These are phyloP conservation scores for Acacia concinna DNA, from an alignment of 331 rosid species.

Conservation along the genomic window DNA sequence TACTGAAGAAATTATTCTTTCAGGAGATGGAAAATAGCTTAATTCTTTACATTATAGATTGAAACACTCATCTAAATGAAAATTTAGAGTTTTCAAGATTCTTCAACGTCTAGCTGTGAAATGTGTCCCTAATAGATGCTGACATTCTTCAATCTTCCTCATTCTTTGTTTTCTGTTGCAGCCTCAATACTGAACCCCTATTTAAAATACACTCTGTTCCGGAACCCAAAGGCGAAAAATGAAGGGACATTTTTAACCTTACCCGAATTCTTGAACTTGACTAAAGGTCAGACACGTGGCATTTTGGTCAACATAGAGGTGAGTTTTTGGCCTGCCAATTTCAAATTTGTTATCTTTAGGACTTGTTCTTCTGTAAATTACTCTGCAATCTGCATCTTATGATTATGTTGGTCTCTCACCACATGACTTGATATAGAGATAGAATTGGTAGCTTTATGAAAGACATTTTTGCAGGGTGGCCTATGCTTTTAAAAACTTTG, in stretches of 20 bases:
- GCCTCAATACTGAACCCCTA: conserved; percentile 65
- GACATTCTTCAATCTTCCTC: not conserved
- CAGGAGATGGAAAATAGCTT: not conserved
- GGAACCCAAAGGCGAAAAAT: conserved; percentile 58
- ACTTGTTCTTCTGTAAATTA: not conserved
- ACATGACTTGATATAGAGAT: not conserved
- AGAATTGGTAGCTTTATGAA: not conserved
- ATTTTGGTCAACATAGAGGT: conserved; percentile 79
- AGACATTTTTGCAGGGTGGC: not conserved
- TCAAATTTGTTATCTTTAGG: conserved; percentile 3
- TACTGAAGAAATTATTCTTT: not conserved
- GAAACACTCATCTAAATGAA: not conserved
- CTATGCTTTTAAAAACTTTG: not conserved
- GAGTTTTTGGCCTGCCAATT: conserved; percentile 27
- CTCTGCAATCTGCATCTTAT: not conserved
- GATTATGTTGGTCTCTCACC: not conserved
- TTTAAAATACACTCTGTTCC: conserved; percentile 31
- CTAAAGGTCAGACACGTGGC: conserved; percentile 46
- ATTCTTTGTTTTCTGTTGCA: conserved; percentile 38
- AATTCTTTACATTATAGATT: not conserved
- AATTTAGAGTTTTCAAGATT: not conserved
- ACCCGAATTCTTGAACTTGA: conserved; percentile 65
- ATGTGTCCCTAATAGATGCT: not conserved
- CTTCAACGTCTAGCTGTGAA: not conserved
- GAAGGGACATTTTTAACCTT: conserved; percentile 56